phyloP scores from a whole-genome alignment of 108 stramenopile species.

The Pseudonitzschia pungens region DNA sequence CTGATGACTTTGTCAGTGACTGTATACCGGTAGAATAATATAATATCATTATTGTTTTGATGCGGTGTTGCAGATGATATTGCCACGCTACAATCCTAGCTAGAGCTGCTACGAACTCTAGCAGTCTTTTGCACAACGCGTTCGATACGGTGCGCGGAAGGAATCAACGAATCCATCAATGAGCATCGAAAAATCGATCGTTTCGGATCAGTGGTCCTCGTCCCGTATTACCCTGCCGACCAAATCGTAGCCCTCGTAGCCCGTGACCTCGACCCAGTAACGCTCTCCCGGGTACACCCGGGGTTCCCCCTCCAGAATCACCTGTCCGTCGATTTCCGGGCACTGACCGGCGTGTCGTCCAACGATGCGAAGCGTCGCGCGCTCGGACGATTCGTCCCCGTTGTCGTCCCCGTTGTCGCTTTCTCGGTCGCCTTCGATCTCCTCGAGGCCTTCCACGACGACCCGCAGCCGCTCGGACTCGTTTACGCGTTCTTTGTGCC shows the following conservation, averaged over 20 bases:
- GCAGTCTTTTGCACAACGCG: too few species aligned
- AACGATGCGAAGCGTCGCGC: constrained; percentile 10
- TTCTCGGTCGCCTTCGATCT: constrained; percentile 5
- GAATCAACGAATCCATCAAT: too few species aligned
- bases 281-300: constrained; percentile 37
- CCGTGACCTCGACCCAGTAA: constrained; percentile 43
- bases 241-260: constrained; percentile 43
- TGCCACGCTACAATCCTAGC: too few species aligned
- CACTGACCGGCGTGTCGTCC: constrained; percentile 53
- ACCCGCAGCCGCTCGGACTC: constrained; percentile 25
- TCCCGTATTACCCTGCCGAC: constrained; percentile 30
- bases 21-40: too few species aligned
- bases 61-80: too few species aligned
- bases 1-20: too few species aligned
- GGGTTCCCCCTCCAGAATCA: constrained; percentile 32
- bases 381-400: neutral
- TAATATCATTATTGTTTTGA: too few species aligned
- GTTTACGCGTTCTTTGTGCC: constrained; percentile 26
- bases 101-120: too few species aligned
- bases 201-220: neutral
- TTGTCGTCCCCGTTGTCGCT: constrained; percentile 4
- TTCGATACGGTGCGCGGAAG: too few species aligned
- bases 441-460: constrained; percentile 41
- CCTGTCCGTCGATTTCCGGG: constrained; percentile 49
- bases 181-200: too few species aligned